Base-by-base conservation (phyloP, 108 stramenopile genomes). In the Cylindrotheca closterium region DNA sequence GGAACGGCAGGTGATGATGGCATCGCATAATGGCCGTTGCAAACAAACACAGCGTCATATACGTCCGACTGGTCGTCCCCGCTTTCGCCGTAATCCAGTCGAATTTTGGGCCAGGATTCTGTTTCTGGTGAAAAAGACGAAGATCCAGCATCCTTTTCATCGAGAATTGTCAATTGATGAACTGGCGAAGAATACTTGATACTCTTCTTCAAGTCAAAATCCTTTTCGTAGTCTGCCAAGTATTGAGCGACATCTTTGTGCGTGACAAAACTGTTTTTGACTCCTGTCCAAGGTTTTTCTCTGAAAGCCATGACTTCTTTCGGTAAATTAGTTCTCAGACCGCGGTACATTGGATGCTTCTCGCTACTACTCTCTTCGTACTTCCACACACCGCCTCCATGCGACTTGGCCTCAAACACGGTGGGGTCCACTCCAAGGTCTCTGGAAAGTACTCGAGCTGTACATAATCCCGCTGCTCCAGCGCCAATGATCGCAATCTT, bases 21-120 rank as follows among this genome's bases (percentile, higher is more conserved):
- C 31, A 45, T 33, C 27, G 80, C 70, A 68, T 88, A 98, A 64
- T 98, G 97, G 17, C 97, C 97, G 66, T 95, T 98, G 77, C 89
- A 91, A 42, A 98, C 71, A 59, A 76, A 77, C 3, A 98, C 92
- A 21, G 77, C 86, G 61, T 98, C 95, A 63, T 94, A 97, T 18
- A 69, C 65, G 61, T 79, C 78, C 32, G 67, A 54, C 4, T 74
- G 47, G 33, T 56, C 26, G 47, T 82, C 74, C 53, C 60, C 47
- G n/a, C 3, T 47, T 2, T 72, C 53, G 42, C 61, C 56, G 72
- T 70, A 78, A 42, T 59, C 62, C 31, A 83, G 30, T 51, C 45
- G 48, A 24, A 83, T 70, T 46, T 68, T 42, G 17, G 82, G 82
- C 78, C 74, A 79, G 28, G 58, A 23, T 23, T 68, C 47, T 47